Conservation (phyloP, 495 filamentous ascomycete genomes). For the Cenococcum geophilum region DNA sequence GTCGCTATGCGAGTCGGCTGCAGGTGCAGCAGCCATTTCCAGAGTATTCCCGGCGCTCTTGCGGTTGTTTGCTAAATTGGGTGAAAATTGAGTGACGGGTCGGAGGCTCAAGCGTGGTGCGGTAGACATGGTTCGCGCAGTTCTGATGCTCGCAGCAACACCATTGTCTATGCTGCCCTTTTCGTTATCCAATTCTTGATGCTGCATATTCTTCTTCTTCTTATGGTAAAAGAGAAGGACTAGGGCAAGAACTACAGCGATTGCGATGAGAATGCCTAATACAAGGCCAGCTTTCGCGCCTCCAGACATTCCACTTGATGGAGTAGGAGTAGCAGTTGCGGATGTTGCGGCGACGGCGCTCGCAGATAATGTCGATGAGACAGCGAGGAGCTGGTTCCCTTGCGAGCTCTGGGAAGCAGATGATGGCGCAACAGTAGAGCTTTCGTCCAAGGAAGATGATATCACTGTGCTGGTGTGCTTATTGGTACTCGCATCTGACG, state of each 20-base stretch:
- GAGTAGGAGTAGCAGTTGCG: conserved; percentile 31
- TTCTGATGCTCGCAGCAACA: conserved; percentile 29
- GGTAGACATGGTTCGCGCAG: conserved; percentile 45
- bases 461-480: background rate
- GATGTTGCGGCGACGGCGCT: conserved; percentile 33
- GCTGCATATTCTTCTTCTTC: conserved; percentile 51
- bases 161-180: conserved; percentile 47
- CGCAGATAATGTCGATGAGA: conserved; percentile 29
- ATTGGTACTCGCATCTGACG: background rate
- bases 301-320: conserved; percentile 47
- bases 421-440: background rate
- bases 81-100: conserved; percentile 81
- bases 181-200: conserved; percentile 50
- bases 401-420: background rate
- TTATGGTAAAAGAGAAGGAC: conserved; percentile 62
- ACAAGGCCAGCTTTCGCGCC: conserved; percentile 79
- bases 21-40: conserved; percentile 40
- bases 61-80: conserved; percentile 52
- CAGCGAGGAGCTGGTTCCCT: background rate
- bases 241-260: conserved; percentile 55
- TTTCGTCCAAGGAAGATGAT: background rate
- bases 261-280: conserved; percentile 64
- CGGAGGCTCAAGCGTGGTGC: conserved; percentile 77
- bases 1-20: conserved; percentile 9
- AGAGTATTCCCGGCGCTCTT: conserved; percentile 40